Conservation (phyloP, 371 early-diverging fungal species). For the Amoeboradix gromovi region DNA sequence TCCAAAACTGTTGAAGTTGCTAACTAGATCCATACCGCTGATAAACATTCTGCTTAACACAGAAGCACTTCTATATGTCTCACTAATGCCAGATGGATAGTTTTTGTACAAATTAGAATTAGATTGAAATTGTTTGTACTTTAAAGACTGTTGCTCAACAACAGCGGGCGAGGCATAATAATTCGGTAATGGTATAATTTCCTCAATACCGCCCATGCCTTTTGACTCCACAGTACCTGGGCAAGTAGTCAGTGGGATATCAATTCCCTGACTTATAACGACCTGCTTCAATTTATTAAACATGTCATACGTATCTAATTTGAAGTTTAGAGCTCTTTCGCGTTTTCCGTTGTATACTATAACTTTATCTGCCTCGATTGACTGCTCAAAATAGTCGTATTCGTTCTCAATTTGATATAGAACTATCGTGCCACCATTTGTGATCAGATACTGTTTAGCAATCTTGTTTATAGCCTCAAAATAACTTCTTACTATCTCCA, state of each 20-base stretch:
- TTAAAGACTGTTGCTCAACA: not conserved
- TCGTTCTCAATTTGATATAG: slow-evolving; percentile 26
- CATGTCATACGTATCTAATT: not conserved
- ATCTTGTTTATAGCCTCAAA: slow-evolving; percentile 1
- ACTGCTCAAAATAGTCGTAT: slow-evolving; percentile 10
- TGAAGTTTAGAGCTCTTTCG: not conserved
- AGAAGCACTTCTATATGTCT: not conserved
- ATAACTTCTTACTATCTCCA: not conserved
- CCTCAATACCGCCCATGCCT: not conserved
- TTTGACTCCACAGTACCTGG: not conserved
- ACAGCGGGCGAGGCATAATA: not conserved
- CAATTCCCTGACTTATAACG: not conserved
- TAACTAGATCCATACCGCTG: not conserved
- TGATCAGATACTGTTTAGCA: slow-evolving; percentile 10
- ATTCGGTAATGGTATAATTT: not conserved
- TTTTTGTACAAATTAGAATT: not conserved
- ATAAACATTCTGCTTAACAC: not conserved
- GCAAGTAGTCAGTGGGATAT: not conserved
- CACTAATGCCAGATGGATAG: not conserved
- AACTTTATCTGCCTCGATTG: not conserved
- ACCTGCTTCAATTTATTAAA: not conserved
- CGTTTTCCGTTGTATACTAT: not conserved
- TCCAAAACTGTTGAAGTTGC: not conserved
- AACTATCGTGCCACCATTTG: slow-evolving; percentile 19
- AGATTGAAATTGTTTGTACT: not conserved